A percentile compares a stretch with the other conserved stretches of the same genome.
Evolutionary conservation across 345 rosid genomes (phyloP).

Genomic region (Chamaenerion angustifolium): DNA sequence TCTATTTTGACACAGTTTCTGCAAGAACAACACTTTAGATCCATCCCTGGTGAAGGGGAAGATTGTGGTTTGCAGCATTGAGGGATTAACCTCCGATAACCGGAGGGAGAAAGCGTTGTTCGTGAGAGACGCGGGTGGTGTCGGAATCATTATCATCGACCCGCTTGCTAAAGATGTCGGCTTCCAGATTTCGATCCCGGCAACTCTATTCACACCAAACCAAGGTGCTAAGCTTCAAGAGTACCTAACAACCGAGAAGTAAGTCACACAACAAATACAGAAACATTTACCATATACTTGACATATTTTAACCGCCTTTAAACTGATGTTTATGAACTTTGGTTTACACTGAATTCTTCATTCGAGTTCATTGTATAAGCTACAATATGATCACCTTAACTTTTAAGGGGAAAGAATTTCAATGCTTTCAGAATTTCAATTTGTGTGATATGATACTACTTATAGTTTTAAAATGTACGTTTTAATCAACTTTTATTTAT

Average conservation of each 20-base stretch:
- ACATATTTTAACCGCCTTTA: too few relatives aligned
- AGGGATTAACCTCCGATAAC: constrained; percentile 9
- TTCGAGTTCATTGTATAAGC: too few relatives aligned
- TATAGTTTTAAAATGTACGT: too few relatives aligned
- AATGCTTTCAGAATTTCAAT: too few relatives aligned
- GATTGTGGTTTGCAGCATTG: constrained; percentile 29
- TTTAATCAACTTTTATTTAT: too few relatives aligned
- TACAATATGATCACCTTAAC: too few relatives aligned
- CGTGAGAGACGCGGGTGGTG: constrained; percentile 25
- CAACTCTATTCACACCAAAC: constrained; percentile 19
- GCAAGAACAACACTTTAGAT: constrained; percentile 31
- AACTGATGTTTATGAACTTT: too few relatives aligned
- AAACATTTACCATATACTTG: too few relatives aligned
- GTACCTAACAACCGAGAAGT: constrained; percentile 25
- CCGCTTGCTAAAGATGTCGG: constrained; percentile 21
- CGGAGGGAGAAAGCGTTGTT: constrained; percentile 14
- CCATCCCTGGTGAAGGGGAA: constrained; percentile 26
- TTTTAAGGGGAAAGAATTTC: too few relatives aligned
- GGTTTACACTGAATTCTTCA: too few relatives aligned
- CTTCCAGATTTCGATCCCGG: constrained; percentile 26
- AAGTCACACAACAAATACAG: constrained; percentile 1
- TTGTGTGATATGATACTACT: too few relatives aligned
- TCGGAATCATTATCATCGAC: constrained; percentile 31
- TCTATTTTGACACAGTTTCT: constrained; percentile 6
- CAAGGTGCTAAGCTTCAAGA: constrained; percentile 28